Conservation (phyloP, 768 basidiomycete species). For the Rhizopogon sp. region DNA sequence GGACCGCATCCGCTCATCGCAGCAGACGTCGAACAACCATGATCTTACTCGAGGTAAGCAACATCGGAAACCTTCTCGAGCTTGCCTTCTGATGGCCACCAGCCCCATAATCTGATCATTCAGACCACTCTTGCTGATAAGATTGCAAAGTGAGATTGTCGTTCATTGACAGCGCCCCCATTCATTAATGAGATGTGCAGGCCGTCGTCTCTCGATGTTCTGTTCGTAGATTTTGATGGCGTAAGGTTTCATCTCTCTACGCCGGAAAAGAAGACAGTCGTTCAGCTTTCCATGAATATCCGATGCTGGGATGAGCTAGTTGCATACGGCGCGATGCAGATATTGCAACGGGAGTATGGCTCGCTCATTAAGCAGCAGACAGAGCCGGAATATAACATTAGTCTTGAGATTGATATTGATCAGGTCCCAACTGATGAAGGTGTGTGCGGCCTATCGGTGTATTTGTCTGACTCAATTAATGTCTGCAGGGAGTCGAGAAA, state of each 20-base stretch:
- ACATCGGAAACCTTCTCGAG: neutral
- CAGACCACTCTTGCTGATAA: slow-evolving; percentile 87
- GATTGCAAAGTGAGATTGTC: slow-evolving; percentile 63
- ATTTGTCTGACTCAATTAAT: slow-evolving; percentile 6
- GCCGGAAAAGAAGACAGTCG: slow-evolving; percentile 72
- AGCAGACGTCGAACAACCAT: slow-evolving; percentile 30
- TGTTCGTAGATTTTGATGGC: slow-evolving; percentile 97
- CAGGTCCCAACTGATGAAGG: slow-evolving; percentile 77
- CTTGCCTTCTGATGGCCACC: slow-evolving; percentile 3
- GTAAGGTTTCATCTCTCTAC: slow-evolving; percentile 93
- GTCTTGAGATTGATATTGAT: slow-evolving; percentile 83
- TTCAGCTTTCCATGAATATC: slow-evolving; percentile 93
- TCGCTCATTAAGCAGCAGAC: slow-evolving; percentile 56
- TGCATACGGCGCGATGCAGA: slow-evolving; percentile 75
- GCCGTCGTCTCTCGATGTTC: slow-evolving; percentile 86
- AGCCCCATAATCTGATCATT: slow-evolving; percentile 93
- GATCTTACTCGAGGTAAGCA: slow-evolving; percentile 79
- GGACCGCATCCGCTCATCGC: neutral
- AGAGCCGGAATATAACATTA: slow-evolving; percentile 88
- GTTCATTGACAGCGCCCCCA: slow-evolving; percentile 2
- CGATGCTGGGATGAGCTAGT: slow-evolving; percentile 96
- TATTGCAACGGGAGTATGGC: slow-evolving; percentile 83
- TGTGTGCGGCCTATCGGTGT: slow-evolving; percentile 29
- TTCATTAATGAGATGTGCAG: slow-evolving; percentile 37
- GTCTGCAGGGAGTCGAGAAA: slow-evolving; percentile 66